These are phyloP conservation scores for Bonia amplexicaulis DNA, from an alignment of 176 grass and related monocot species.

Conservation along the genomic window DNA sequence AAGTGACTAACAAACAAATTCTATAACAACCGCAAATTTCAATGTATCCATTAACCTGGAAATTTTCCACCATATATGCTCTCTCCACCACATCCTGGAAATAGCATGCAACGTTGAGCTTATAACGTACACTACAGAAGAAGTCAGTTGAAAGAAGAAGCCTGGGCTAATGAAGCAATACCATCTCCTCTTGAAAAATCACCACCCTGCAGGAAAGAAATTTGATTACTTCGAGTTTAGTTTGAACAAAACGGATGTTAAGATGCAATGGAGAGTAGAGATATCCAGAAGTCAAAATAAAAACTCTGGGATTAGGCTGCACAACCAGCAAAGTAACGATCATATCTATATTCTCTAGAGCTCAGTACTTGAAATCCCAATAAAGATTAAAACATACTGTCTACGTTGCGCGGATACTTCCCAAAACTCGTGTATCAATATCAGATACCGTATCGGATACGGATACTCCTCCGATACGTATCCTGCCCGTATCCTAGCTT, in stretches of 20 bases:
- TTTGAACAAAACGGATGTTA: not conserved
- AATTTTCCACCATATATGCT: slow-evolving; percentile 87
- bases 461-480: too few relatives aligned
- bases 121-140: slow-evolving; percentile 64
- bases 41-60: slow-evolving; percentile 42
- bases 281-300: not conserved
- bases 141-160: slow-evolving; percentile 83
- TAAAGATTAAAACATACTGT: not conserved
- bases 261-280: not conserved
- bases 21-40: not conserved
- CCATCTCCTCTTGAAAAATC: slow-evolving; percentile 82
- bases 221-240: slow-evolving; percentile 19
- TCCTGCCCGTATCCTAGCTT: too few relatives aligned
- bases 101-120: slow-evolving; percentile 66
- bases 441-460: too few relatives aligned
- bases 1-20: not conserved
- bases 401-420: too few relatives aligned
- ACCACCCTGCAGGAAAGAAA: slow-evolving; percentile 53
- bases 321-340: not conserved
- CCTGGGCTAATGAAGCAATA: slow-evolving; percentile 73
- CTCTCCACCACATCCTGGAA: slow-evolving; percentile 87
- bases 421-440: too few relatives aligned
- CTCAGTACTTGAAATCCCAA: slow-evolving; percentile 7
- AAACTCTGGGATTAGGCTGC: not conserved
- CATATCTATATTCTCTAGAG: not conserved